phyloP scores from a whole-genome alignment of 2,329 filamentous ascomycete genomes.

The Cephalotrichum gorgonifer region DNA sequence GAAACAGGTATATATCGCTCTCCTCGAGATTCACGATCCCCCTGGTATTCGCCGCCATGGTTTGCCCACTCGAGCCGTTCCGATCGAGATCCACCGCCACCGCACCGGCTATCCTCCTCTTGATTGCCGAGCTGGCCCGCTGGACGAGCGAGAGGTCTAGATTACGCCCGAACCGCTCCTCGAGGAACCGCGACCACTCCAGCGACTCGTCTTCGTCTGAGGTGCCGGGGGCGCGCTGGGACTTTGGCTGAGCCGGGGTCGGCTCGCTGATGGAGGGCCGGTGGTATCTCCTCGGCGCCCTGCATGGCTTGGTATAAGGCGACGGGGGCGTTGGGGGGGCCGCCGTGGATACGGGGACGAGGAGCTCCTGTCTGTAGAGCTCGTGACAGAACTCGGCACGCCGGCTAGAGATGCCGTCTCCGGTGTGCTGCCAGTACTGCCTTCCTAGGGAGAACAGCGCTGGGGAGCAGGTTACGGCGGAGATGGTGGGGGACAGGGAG shows the following conservation, averaged over 20 bases:
- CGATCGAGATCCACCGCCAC: conserved; percentile 60
- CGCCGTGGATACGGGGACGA: conserved; percentile 21
- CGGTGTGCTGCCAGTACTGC: conserved; percentile 93
- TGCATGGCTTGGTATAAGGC: conserved; percentile 31
- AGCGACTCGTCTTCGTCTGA: conserved; percentile 26
- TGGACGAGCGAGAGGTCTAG: conserved; percentile 68
- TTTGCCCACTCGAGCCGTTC: conserved; percentile 9
- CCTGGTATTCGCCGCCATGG: conserved; percentile 29
- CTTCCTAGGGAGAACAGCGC: conserved; percentile 67
- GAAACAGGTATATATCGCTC: conserved; percentile 80
- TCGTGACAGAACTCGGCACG: conserved; percentile 81
- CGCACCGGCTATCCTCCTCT: conserved; percentile 78
- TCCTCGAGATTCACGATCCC: conserved; percentile 61
- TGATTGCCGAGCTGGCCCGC: conserved; percentile 77
- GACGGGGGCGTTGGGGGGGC: conserved; percentile 12
- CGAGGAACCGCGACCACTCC: conserved; percentile 74
- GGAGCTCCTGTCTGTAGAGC: conserved; percentile 59
- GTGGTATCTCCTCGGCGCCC: conserved; percentile 76
- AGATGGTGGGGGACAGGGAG: conserved; percentile 49
- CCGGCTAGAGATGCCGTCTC: conserved; percentile 84
- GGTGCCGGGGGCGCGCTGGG: conserved; percentile 9
- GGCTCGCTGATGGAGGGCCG: conserved; percentile 33
- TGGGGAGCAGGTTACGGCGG: conserved; percentile 60
- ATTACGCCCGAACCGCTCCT: conserved; percentile 90
- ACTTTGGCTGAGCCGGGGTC: conserved; percentile 12